phyloP scores from a whole-genome alignment of 305 asterid species.

The Fraxinus velutina region DNA sequence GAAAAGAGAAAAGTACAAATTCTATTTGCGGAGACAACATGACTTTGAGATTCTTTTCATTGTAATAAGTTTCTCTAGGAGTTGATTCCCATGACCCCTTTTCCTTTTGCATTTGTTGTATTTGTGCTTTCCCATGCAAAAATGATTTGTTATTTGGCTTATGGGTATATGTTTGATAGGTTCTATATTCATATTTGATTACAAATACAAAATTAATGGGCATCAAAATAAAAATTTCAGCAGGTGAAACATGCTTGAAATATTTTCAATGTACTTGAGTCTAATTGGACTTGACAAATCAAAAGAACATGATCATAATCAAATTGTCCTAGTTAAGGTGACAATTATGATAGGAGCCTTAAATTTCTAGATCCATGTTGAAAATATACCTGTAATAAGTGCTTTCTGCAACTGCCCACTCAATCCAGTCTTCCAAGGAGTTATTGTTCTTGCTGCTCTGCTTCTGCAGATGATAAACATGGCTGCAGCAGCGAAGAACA shows the following conservation, averaged over 20 bases:
- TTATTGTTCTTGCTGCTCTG: conserved; percentile 54
- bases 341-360: not conserved
- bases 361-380: not conserved
- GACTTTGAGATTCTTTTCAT: not conserved
- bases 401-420: conserved; percentile 66
- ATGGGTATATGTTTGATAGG: not conserved
- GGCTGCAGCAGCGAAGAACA: conserved; percentile 39
- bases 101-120: not conserved
- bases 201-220: not conserved
- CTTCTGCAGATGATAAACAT: conserved; percentile 50
- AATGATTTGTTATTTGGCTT: not conserved
- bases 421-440: conserved; percentile 82
- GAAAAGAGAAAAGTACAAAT: not conserved
- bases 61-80: not conserved
- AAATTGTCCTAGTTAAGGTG: not conserved
- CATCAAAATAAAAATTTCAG: not conserved
- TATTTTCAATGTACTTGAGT: not conserved
- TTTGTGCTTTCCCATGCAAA: not conserved
- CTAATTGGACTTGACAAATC: not conserved
- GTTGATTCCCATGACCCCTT: not conserved
- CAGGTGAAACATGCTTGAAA: not conserved
- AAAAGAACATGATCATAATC: not conserved
- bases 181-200: not conserved
- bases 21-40: not conserved
- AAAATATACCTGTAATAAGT: conserved; percentile 34